phyloP scores from a whole-genome alignment of 345 rosid genomes.

The Brassica rapa region DNA sequence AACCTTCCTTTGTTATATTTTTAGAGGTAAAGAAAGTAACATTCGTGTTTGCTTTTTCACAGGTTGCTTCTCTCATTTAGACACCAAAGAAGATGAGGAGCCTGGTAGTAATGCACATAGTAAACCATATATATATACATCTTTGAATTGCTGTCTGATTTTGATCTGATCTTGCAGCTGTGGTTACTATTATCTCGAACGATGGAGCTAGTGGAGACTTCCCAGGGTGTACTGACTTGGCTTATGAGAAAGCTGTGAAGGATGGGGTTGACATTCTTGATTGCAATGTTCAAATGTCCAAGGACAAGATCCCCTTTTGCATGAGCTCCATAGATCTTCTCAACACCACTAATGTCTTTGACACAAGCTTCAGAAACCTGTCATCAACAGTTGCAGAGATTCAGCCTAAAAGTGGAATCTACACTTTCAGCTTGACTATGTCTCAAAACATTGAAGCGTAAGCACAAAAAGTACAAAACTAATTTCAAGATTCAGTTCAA shows the following conservation, averaged over 20 bases:
- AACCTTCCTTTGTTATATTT: not conserved
- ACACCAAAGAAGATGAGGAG: conserved; percentile 6
- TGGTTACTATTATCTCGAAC: conserved; percentile 25
- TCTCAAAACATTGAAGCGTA: conserved; percentile 46
- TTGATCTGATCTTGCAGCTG: not conserved
- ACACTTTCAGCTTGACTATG: conserved; percentile 49
- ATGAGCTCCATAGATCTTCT: conserved; percentile 48
- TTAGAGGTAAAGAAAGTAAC: conserved; percentile 8
- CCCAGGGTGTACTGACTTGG: conserved; percentile 43
- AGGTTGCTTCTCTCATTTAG: conserved; percentile 38
- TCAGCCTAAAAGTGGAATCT: conserved; percentile 32
- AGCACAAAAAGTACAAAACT: conserved; percentile 8
- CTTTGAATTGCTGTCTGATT: not conserved
- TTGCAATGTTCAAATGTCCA: conserved; percentile 44
- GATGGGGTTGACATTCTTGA: conserved; percentile 48
- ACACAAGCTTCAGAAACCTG: conserved; percentile 36
- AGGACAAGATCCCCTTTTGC: conserved; percentile 50
- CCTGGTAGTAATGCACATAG: conserved; percentile 23
- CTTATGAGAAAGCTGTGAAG: conserved; percentile 37
- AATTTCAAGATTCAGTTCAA: too few species aligned
- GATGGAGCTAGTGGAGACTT: conserved; percentile 48
- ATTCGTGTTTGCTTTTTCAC: conserved; percentile 27
- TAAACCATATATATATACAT: not conserved
- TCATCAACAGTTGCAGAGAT: conserved; percentile 38
- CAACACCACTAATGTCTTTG: conserved; percentile 38